A percentile compares a stretch with the other conserved stretches of the same genome.
phyloP scores from a whole-genome alignment of 345 rosid genomes.

The Triadica sebifera region DNA sequence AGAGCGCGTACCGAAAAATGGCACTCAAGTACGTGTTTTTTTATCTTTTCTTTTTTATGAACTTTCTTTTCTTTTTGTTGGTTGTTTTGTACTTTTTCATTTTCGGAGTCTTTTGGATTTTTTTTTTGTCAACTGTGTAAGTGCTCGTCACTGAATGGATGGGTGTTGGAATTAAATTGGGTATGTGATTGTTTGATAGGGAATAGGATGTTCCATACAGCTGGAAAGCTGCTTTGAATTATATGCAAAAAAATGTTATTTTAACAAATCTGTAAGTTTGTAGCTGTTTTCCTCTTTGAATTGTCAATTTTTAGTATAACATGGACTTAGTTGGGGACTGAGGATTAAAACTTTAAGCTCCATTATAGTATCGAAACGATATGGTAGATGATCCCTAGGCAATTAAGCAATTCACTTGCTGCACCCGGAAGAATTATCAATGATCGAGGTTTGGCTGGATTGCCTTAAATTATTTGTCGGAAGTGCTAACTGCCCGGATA shows the following conservation, averaged over 20 bases:
- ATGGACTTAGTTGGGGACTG: background rate
- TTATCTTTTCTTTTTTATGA: background rate
- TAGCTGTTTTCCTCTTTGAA: background rate
- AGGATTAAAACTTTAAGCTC: background rate
- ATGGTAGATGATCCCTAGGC: background rate
- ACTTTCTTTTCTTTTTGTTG: background rate
- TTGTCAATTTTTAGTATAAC: background rate
- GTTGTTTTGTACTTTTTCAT: background rate
- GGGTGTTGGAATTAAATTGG: background rate
- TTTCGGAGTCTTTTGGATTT: background rate
- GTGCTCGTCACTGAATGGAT: background rate
- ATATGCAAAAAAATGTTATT: too few relatives aligned
- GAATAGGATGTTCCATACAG: background rate
- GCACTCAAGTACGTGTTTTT: conserved; percentile 66
- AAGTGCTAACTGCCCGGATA: background rate
- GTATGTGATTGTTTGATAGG: background rate
- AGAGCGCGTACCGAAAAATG: conserved; percentile 83
- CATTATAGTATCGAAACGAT: background rate
- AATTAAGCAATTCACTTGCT: background rate
- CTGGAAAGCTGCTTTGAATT: background rate
- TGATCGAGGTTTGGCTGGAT: background rate
- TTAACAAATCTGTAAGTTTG: background rate
- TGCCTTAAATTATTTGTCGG: background rate
- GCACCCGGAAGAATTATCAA: background rate
- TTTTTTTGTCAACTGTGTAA: conserved; percentile 2